Evolutionary conservation across 108 stramenopile genomes (phyloP), one percentile per base, ranked within the genome.

Genomic region (Skeletonema menzelii): DNA sequence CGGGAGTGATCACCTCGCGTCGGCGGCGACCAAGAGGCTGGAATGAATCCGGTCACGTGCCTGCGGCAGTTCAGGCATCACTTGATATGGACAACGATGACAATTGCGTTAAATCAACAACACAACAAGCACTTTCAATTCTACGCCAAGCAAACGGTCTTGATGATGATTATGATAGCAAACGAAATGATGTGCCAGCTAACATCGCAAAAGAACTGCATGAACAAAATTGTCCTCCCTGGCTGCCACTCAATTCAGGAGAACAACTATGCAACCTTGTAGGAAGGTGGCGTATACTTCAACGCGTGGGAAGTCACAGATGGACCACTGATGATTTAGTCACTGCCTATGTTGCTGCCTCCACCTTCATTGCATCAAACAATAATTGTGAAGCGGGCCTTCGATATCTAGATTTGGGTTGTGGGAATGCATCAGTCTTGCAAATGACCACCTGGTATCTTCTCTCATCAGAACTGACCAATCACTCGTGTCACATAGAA

Each of bases 261-360:
- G 91, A 91, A 67, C 80, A 87, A 47, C 72, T 91, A 19, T 91
- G 88, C 66, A 87, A 86, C 49, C 83, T 91, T 5, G 77, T 85
- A 11, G 90, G 87, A 19, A 31, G 46, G 26, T 91, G 88, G 88
- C 74, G 88, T 24, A 88, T 91, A 26, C 69, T 89, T 26, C 91
- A 91, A 76, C 61, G 77, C 8, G 75, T 87, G 2, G 88, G 74
- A 30, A 70, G 73, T 35, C 91, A 91, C 68, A 79, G 91, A 55
- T 91, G 88, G 86, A 88, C 88, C 24, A 91, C 91, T 27, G 91
- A 91, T 63, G 91, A 91, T 70, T 53, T 91, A 19, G 83, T 86
- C 17, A 91, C 91, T 26, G 87, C 88, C 31, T 85, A 73, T 53
- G 72, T 87, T 30, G 91, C 86, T 49, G 75, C 76, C 32, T 76